phyloP scores from a whole-genome alignment of 495 filamentous ascomycete genomes.

The Penicillium cosmopolitanum region DNA sequence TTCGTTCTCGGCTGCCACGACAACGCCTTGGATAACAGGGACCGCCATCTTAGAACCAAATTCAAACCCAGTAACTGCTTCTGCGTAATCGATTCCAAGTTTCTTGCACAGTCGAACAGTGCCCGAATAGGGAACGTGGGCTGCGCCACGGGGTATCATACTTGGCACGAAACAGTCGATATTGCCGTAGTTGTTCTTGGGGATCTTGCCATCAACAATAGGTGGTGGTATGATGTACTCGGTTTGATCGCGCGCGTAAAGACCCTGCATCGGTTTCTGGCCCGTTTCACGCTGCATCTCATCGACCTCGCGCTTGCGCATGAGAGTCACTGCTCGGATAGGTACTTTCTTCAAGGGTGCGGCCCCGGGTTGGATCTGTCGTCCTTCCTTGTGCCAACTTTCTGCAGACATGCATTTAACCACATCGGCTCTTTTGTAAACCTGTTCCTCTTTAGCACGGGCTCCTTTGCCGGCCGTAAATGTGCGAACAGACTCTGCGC shows the following conservation, averaged over 20 bases:
- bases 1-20: constrained; percentile 80
- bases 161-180: constrained; percentile 93
- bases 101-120: constrained; percentile 79
- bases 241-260: constrained; percentile 86
- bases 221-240: constrained; percentile 87
- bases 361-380: constrained; percentile 68
- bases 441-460: constrained; percentile 71
- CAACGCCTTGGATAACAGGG: constrained; percentile 87
- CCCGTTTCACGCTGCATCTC: constrained; percentile 78
- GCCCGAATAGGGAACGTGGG: constrained; percentile 79
- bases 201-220: constrained; percentile 85
- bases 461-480: constrained; percentile 73
- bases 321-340: constrained; percentile 86
- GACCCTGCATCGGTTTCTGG: constrained; percentile 80
- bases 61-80: constrained; percentile 96
- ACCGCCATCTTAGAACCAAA: constrained; percentile 93
- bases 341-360: constrained; percentile 84
- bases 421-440: constrained; percentile 81
- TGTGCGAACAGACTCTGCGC: constrained; percentile 68
- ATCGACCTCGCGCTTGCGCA: constrained; percentile 86
- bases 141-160: constrained; percentile 85
- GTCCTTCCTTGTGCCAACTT: constrained; percentile 97
- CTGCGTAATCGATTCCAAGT: constrained; percentile 85
- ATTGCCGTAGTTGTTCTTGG: constrained; percentile 94
- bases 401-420: constrained; percentile 87